Conservation (phyloP, 441 rosid genomes). For the Euphorbia corollata region DNA sequence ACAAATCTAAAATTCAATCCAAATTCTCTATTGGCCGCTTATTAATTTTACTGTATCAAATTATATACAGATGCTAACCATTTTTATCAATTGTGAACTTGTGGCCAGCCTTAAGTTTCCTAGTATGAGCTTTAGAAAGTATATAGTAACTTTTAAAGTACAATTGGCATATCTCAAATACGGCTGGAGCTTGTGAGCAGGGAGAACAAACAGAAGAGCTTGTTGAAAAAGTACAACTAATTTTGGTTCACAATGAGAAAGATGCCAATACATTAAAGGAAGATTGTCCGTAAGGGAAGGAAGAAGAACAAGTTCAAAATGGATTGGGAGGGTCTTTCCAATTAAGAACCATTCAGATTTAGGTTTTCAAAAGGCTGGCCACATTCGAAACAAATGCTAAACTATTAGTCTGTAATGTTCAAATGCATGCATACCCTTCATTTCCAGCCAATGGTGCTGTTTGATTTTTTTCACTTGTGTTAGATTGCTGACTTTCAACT, state of each 20-base stretch:
- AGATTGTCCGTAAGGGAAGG: neutral
- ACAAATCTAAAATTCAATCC: neutral
- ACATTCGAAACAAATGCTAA: neutral
- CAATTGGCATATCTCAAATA: neutral
- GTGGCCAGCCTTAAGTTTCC: neutral
- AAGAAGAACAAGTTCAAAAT: neutral
- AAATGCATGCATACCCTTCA: conserved; percentile 44
- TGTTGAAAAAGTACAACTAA: neutral
- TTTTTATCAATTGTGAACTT: neutral
- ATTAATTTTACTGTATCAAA: neutral
- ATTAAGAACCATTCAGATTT: neutral
- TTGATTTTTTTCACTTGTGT: conserved; percentile 31
- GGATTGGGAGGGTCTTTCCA: neutral
- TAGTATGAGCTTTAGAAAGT: neutral
- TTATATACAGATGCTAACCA: neutral
- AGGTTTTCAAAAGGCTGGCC: neutral
- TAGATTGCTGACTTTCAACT: conserved; percentile 33
- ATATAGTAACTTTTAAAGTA: neutral
- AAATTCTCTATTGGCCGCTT: neutral
- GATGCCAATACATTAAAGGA: neutral
- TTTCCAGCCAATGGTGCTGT: conserved; percentile 40
- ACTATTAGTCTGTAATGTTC: conserved; percentile 13
- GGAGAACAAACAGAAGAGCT: neutral
- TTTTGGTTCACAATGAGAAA: neutral
- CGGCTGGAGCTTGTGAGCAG: neutral